Evolutionary conservation across 2,329 filamentous ascomycete genomes (phyloP).

Genomic region (Didymella glomerata): DNA sequence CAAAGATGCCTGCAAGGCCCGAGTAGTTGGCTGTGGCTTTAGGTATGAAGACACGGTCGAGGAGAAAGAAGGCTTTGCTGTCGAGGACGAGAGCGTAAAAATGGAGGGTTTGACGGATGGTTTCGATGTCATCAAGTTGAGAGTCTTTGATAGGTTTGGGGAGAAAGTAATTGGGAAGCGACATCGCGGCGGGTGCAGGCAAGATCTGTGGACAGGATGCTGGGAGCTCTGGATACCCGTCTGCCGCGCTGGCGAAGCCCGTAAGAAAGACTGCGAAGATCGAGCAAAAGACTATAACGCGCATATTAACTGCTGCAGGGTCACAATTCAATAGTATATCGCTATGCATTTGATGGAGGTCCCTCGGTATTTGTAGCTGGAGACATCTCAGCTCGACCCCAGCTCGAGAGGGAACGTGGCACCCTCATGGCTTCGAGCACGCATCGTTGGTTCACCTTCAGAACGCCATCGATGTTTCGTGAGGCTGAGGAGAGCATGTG

Average conservation of each 20-base stretch:
- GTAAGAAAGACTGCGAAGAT: background rate
- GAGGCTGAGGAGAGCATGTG: constrained; percentile 2
- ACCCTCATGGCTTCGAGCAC: background rate
- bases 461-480: constrained; percentile 12
- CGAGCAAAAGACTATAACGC: background rate
- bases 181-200: constrained; percentile 9
- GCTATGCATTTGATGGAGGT: background rate
- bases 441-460: background rate
- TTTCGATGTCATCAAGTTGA: constrained; percentile 11
- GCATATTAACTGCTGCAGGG: background rate
- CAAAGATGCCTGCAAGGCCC: constrained; percentile 15
- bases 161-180: constrained; percentile 13
- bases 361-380: background rate
- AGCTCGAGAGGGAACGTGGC: background rate
- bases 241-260: background rate
- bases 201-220: constrained; percentile 18
- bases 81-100: constrained; percentile 17
- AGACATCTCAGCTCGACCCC: background rate
- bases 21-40: constrained; percentile 15
- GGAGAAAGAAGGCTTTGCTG: constrained; percentile 12
- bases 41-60: constrained; percentile 16
- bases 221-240: constrained; percentile 1
- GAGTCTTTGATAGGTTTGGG: constrained; percentile 11
- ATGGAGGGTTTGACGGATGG: constrained; percentile 15
- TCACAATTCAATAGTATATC: background rate